Percentiles rank a stretch among this genome's conserved stretches.
phyloP scores from a whole-genome alignment of 2,329 filamentous ascomycete genomes.

The Xylariales sp. region DNA sequence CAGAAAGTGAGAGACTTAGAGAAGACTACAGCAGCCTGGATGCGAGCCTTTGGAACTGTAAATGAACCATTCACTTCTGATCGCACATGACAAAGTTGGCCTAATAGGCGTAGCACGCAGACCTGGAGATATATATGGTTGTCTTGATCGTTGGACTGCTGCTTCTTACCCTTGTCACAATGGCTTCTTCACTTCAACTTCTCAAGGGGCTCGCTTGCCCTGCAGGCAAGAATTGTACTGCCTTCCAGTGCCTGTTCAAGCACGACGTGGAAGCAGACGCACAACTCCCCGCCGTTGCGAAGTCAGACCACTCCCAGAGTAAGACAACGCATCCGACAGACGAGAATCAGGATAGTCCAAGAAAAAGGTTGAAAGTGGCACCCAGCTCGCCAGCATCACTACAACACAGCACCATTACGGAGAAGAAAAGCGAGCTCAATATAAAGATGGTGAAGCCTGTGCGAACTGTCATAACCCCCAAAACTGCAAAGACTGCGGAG shows the following conservation, averaged over 20 bases:
- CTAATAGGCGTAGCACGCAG: too few species aligned
- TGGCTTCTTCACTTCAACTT: slow-evolving; percentile 22
- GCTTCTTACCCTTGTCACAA: slow-evolving; percentile 9
- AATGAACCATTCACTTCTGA: too few species aligned
- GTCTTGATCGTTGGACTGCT: background rate
- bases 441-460: background rate
- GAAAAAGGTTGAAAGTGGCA: slow-evolving; percentile 20
- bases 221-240: slow-evolving; percentile 41
- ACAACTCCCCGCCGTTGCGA: slow-evolving; percentile 8
- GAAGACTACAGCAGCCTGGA: too few species aligned
- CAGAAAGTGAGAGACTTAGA: too few species aligned
- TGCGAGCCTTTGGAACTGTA: too few species aligned
- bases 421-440: background rate
- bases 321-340: slow-evolving; percentile 5
- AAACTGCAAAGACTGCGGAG: slow-evolving; percentile 3
- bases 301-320: slow-evolving; percentile 2
- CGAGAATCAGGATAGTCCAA: slow-evolving; percentile 14
- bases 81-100: too few species aligned
- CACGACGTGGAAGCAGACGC: slow-evolving; percentile 31
- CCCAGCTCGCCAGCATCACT: background rate
- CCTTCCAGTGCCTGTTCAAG: slow-evolving; percentile 47
- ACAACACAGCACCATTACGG: background rate
- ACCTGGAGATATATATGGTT: too few species aligned
- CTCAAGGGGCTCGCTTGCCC: slow-evolving; percentile 49
- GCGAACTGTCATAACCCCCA: slow-evolving; percentile 5